Percentiles rank a stretch among this genome's conserved stretches.
These are phyloP conservation scores for Przewalskia tangutica DNA, from an alignment of 257 asterid genomes.

Conservation along the genomic window DNA sequence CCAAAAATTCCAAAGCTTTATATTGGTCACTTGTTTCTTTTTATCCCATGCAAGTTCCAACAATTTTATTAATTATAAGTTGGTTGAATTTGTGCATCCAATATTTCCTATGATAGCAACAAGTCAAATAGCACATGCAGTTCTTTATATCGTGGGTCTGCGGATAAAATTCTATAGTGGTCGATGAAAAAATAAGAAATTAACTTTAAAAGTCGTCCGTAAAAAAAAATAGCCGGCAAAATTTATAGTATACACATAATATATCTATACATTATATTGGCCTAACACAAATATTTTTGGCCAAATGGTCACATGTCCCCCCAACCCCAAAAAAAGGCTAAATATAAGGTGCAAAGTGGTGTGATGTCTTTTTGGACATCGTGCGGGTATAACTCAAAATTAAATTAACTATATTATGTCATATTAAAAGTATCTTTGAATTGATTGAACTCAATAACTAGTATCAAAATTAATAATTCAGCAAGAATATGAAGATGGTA, in stretches of 20 bases:
- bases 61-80: not conserved
- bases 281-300: too few species aligned
- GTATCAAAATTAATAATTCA: not conserved
- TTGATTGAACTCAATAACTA: not conserved
- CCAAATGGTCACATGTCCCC: too few species aligned
- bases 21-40: too few species aligned
- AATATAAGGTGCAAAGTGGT: not conserved
- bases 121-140: not conserved
- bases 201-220: too few species aligned
- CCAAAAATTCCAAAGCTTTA: too few species aligned
- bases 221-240: too few species aligned
- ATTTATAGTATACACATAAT: too few species aligned
- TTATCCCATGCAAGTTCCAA: too few species aligned
- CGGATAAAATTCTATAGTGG: not conserved
- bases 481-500: not conserved
- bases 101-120: not conserved
- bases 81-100: not conserved
- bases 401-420: not conserved
- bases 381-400: not conserved
- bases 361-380: not conserved
- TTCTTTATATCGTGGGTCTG: not conserved
- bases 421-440: not conserved
- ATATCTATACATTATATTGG: too few species aligned
- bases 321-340: too few species aligned
- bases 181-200: not conserved